Conservation (phyloP, 306 rosid genomes). For the Begonia peltatifolia region DNA sequence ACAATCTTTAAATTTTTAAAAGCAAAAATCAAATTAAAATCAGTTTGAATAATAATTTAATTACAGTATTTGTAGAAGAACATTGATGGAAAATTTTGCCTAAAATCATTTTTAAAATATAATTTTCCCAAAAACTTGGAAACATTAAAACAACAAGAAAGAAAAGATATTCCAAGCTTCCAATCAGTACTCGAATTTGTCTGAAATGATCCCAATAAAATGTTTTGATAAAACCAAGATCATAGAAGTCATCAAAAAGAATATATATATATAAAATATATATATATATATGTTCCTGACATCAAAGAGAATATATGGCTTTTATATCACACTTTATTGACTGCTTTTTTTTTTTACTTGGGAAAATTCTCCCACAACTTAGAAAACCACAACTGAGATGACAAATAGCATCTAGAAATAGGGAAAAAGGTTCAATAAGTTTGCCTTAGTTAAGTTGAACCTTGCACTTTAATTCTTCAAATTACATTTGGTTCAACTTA, state of each 20-base stretch:
- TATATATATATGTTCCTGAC: conserved; percentile 33
- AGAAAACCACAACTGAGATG: not conserved
- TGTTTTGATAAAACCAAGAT: conserved; percentile 1
- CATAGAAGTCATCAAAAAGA: conserved; percentile 12
- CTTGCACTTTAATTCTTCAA: too few relatives aligned
- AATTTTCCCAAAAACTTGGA: too few relatives aligned
- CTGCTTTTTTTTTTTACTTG: conserved; percentile 44
- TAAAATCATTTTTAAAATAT: too few relatives aligned
- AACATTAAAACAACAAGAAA: too few relatives aligned
- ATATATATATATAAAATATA: not conserved
- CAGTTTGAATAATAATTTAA: too few relatives aligned
- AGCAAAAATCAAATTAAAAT: too few relatives aligned
- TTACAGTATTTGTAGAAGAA: too few relatives aligned
- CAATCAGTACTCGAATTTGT: not conserved
- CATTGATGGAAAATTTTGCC: too few relatives aligned
- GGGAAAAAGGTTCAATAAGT: not conserved
- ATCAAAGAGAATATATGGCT: conserved; percentile 21
- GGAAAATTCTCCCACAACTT: conserved; percentile 4
- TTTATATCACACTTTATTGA: conserved; percentile 43
- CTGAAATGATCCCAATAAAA: conserved; percentile 2
- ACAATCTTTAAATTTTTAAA: too few relatives aligned
- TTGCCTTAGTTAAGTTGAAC: not conserved
- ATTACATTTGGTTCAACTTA: too few relatives aligned
- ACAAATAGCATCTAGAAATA: too few relatives aligned
- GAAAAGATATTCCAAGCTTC: conserved; percentile 2